A percentile compares a stretch with the other conserved stretches of the same genome.
Conservation (phyloP, 2,329 filamentous ascomycete species). For the Cercospora zeina region DNA sequence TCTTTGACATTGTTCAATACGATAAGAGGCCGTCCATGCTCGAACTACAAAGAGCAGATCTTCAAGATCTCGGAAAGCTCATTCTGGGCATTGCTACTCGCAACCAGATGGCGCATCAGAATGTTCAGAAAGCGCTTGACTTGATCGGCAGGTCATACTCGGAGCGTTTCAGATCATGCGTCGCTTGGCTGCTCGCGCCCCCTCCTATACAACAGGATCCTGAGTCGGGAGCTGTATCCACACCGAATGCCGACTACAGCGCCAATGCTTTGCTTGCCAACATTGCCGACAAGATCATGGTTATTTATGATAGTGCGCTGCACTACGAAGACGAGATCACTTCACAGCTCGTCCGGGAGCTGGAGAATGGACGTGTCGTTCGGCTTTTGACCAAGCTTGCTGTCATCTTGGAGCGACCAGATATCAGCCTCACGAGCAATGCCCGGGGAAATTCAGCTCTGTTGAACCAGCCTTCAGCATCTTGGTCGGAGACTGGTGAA, state of each 20-base stretch:
- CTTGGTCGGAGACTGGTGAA: slow-evolving; percentile 89
- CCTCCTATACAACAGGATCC: slow-evolving; percentile 37
- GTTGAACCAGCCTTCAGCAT: slow-evolving; percentile 38
- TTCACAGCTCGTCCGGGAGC: slow-evolving; percentile 71
- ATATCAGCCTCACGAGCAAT: slow-evolving; percentile 54
- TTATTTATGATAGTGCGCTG: slow-evolving; percentile 74
- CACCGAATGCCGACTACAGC: slow-evolving; percentile 53
- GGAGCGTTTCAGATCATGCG: slow-evolving; percentile 71
- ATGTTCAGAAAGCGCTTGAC: slow-evolving; percentile 70
- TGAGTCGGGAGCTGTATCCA: not conserved
- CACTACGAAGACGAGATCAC: slow-evolving; percentile 75
- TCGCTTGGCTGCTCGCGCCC: slow-evolving; percentile 77
- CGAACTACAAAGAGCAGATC: slow-evolving; percentile 85
- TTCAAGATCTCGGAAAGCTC: slow-evolving; percentile 78
- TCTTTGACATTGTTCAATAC: slow-evolving; percentile 85
- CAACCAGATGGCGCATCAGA: slow-evolving; percentile 53
- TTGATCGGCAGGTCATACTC: slow-evolving; percentile 76
- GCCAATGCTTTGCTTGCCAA: slow-evolving; percentile 77
- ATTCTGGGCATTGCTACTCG: slow-evolving; percentile 75
- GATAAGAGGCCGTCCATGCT: slow-evolving; percentile 67
- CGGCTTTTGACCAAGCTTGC: slow-evolving; percentile 81
- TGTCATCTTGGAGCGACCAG: slow-evolving; percentile 83
- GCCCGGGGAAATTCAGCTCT: slow-evolving; percentile 35
- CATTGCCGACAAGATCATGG: slow-evolving; percentile 74
- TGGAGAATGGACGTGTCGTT: slow-evolving; percentile 85